Conservation (phyloP, 2,329 filamentous ascomycete genomes). For the Fonsecaea pedrosoi region DNA sequence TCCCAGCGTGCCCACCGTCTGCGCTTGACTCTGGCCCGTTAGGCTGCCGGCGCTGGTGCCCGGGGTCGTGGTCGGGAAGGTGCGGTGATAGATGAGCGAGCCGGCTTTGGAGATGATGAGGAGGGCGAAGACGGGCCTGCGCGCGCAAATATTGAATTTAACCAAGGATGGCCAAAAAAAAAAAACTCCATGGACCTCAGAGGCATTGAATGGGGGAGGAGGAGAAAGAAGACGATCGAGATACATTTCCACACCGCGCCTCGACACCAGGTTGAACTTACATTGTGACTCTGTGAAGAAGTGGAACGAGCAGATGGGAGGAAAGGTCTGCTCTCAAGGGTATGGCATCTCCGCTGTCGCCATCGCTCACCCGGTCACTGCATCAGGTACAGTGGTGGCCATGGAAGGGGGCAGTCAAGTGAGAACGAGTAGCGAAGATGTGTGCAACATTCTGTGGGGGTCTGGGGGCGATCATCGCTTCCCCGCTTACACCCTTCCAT, state of each 20-base stretch:
- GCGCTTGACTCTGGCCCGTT: constrained; percentile 58
- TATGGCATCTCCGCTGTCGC: neutral
- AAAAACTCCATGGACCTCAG: neutral
- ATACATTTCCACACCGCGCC: neutral
- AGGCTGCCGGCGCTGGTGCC: constrained; percentile 24
- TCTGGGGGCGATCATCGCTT: neutral
- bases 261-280: neutral
- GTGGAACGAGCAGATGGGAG: neutral
- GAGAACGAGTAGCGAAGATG: neutral
- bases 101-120: constrained; percentile 99
- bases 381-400: neutral
- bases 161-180: neutral
- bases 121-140: constrained; percentile 90
- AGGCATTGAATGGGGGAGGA: neutral
- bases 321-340: neutral
- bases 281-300: neutral
- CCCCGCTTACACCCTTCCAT: too few species aligned
- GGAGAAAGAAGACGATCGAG: neutral
- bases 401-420: neutral
- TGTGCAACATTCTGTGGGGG: neutral
- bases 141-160: neutral
- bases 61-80: constrained; percentile 62
- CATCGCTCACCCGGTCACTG: neutral
- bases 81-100: constrained; percentile 93
- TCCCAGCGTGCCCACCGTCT: constrained; percentile 37